Percentiles rank a stretch among this genome's conserved stretches.
Conservation (phyloP, 2,329 filamentous ascomycete genomes). For the Clonostachys byssicola region DNA sequence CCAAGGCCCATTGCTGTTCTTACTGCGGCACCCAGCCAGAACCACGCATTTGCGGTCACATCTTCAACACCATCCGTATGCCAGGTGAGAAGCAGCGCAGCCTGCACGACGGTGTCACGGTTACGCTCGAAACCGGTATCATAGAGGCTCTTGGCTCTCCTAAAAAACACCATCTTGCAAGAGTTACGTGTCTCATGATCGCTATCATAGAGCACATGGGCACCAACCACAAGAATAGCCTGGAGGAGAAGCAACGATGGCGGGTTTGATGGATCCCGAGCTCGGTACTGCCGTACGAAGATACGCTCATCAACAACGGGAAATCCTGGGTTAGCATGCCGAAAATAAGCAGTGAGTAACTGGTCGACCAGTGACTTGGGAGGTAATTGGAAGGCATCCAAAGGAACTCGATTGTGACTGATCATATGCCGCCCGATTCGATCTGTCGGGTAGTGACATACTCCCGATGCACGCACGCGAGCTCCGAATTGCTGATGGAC, state of each 20-base stretch:
- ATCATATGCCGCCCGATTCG: constrained; percentile 25
- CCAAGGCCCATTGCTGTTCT: constrained; percentile 48
- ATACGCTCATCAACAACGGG: constrained; percentile 46
- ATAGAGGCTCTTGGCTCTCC: constrained; percentile 47
- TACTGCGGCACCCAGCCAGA: constrained; percentile 47
- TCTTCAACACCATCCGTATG: constrained; percentile 51
- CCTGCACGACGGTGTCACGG: constrained; percentile 47
- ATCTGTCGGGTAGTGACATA: constrained; percentile 21
- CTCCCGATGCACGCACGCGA: constrained; percentile 10
- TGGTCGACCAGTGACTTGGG: constrained; percentile 36
- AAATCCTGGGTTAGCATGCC: constrained; percentile 38
- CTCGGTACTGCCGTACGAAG: constrained; percentile 38
- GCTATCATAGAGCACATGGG: constrained; percentile 37
- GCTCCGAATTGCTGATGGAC: constrained; percentile 35
- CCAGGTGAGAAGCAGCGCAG: constrained; percentile 49
- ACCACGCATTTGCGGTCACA: constrained; percentile 46
- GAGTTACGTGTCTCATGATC: constrained; percentile 15
- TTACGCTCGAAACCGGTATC: constrained; percentile 49
- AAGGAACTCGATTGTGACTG: constrained; percentile 45
- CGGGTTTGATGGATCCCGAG: constrained; percentile 6
- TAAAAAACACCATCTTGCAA: constrained; percentile 40
- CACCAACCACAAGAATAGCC: constrained; percentile 43
- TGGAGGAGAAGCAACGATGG: constrained; percentile 44
- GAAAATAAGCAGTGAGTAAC: constrained; percentile 39
- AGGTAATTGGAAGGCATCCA: constrained; percentile 39